Base-by-base conservation (phyloP, 768 basidiomycete species). In the Kwoniella sp. region DNA sequence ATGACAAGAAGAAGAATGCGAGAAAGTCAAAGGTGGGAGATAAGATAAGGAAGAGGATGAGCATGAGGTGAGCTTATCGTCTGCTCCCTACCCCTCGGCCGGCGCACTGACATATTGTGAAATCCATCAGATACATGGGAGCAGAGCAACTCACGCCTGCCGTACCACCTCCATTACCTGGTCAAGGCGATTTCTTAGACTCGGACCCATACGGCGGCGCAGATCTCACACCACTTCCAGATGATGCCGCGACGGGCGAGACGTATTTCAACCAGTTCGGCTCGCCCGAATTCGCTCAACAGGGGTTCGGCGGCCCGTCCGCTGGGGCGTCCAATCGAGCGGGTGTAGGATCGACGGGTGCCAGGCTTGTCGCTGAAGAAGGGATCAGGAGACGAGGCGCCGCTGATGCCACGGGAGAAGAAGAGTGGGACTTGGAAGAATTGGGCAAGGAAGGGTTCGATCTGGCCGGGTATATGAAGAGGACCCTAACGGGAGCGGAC, bases 1-100 rank as follows among this genome's bases (percentile, higher is more conserved):
- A 55, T 34, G 47, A 37, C 37, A 55, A 53, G 58, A 61, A 62
- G 59, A 51, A 25, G 55, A 54, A 73, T 63, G 76, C 73, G 22
- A 82, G 85, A 52, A 84, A 84, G 73, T 83, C 84, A 30, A 81
- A 83, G 12, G 84, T 86, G 23, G 85, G 93, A 79, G 94, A 94
- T 85, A 92, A 90, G 83, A 93, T 96, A 82, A 93, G 92, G 86
- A 92, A 92, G 82, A 90, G 94, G 76, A 89, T 96, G 88, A 93
- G 93, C 17, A 90, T 89, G 86, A 88, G 93, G 78, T 96, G 91
- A 86, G 91, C 90, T 41, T n/a, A n/a, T n/a, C n/a, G n/a, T n/a
- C n/a, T n/a, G 55, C 7, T 52, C 4, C 23, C 28, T 23, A 55
- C 29, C n/a, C n/a, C n/a, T n/a, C n/a, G n/a, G n/a, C n/a, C n/a